These are phyloP conservation scores for Penicillium odoratum DNA, from an alignment of 495 filamentous ascomycete genomes.

Conservation along the genomic window DNA sequence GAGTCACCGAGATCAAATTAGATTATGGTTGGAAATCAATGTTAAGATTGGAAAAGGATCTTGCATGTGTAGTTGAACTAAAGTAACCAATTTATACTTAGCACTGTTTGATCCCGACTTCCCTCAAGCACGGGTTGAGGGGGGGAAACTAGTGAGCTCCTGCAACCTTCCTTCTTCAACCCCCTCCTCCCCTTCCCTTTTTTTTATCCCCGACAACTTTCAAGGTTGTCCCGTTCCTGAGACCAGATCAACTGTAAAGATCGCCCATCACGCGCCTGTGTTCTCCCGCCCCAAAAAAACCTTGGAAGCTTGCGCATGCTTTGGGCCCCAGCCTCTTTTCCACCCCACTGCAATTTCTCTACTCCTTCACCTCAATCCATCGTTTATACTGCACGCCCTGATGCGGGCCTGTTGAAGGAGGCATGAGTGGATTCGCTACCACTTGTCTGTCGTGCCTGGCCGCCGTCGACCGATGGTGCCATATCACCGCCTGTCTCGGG, in stretches of 20 bases:
- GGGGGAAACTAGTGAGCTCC: conserved; percentile 18
- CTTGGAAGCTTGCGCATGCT: conserved; percentile 13
- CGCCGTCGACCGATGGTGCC: conserved; percentile 48
- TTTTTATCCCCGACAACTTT: conserved; percentile 5
- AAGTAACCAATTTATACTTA: neutral
- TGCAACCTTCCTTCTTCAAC: conserved; percentile 13
- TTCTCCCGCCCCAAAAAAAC: conserved; percentile 15
- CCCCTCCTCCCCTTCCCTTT: conserved; percentile 8
- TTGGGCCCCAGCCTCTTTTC: conserved; percentile 1
- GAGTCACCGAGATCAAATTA: neutral
- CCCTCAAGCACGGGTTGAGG: conserved; percentile 1
- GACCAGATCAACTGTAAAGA: neutral
- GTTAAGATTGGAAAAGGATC: neutral
- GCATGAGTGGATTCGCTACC: conserved; percentile 45
- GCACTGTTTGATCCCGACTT: neutral
- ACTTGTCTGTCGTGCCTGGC: conserved; percentile 48
- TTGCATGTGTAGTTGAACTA: neutral
- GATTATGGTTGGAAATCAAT: neutral
- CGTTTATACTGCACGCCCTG: conserved; percentile 20
- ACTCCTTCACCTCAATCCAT: neutral
- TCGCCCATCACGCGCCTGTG: conserved; percentile 26
- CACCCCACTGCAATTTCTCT: conserved; percentile 4
- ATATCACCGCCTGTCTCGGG: conserved; percentile 48
- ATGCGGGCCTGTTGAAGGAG: conserved; percentile 34
- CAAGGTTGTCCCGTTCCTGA: conserved; percentile 1